phyloP scores from a whole-genome alignment of 768 basidiomycete species.

The Rhodosporidiobolus odoratus region DNA sequence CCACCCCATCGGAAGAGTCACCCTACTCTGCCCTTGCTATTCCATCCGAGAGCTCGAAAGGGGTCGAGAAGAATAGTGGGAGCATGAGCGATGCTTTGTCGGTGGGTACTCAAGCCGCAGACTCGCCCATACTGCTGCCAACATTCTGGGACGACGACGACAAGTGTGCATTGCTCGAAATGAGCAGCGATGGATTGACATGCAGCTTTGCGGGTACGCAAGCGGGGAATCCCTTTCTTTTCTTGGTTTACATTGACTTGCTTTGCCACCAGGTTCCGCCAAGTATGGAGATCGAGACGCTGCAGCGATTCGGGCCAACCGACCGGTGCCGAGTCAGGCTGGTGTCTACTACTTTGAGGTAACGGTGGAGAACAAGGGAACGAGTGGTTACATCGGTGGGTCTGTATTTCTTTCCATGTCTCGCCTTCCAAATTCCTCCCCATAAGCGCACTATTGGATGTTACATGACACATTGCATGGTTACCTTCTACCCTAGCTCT shows the following conservation, averaged over 20 bases:
- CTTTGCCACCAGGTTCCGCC: constrained; percentile 37
- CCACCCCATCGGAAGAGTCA: constrained; percentile 6
- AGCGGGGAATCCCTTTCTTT: background rate
- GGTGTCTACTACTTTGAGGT: constrained; percentile 96
- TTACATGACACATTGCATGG: no score
- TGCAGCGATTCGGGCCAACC: constrained; percentile 69
- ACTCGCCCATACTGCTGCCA: constrained; percentile 12
- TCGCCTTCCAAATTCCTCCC: background rate
- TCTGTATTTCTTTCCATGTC: constrained; percentile 7
- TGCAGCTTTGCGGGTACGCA: constrained; percentile 23
- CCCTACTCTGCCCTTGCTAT: background rate
- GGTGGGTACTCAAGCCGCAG: background rate
- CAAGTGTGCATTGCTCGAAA: constrained; percentile 30
- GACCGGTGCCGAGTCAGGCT: constrained; percentile 73
- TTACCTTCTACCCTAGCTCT: no score
- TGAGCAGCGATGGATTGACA: constrained; percentile 16
- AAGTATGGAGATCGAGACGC: constrained; percentile 67
- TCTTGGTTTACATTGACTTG: constrained; percentile 9
- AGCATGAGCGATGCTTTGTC: background rate
- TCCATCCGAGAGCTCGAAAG: background rate
- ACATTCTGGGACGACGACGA: constrained; percentile 27
- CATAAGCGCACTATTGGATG: no score
- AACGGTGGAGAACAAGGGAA: constrained; percentile 70
- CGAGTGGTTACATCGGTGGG: constrained; percentile 64
- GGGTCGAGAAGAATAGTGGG: background rate